phyloP scores from a whole-genome alignment of 2,329 filamentous ascomycete species.

The Arachnomyces sp. region DNA sequence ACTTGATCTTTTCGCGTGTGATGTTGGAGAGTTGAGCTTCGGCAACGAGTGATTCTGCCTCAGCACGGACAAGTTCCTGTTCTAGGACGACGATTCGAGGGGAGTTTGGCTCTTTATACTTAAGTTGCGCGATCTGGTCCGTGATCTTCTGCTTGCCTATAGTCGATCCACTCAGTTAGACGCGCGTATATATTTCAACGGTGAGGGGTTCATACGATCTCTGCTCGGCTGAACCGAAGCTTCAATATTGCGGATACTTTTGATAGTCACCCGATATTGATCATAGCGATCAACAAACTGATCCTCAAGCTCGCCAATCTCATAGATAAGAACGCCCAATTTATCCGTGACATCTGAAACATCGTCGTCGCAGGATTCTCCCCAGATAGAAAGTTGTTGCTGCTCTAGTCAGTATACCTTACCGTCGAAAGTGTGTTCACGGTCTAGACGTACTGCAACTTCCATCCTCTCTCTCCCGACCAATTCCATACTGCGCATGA shows the following conservation, averaged over 20 bases:
- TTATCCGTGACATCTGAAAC: conserved; percentile 99
- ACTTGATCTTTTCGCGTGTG: conserved; percentile 98
- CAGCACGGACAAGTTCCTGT: conserved; percentile 94
- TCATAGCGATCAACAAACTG: conserved; percentile 98
- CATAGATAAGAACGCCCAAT: conserved; percentile 92
- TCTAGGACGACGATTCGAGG: conserved; percentile 96
- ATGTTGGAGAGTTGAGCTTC: conserved; percentile 99
- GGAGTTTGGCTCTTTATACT: conserved; percentile 99
- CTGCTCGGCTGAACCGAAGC: conserved; percentile 95
- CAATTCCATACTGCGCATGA: conserved; percentile 95
- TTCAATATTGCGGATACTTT: conserved; percentile 98
- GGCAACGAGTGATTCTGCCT: conserved; percentile 96
- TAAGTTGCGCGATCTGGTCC: conserved; percentile 95
- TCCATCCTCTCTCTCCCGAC: conserved; percentile 97
- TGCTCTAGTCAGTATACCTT: conserved; percentile 32
- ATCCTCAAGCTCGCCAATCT: conserved; percentile 96
- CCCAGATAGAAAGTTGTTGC: conserved; percentile 99
- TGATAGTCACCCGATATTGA: conserved; percentile 97
- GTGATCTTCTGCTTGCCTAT: conserved; percentile 97
- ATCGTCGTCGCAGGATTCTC: conserved; percentile 89
- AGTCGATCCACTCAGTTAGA: conserved; percentile 1
- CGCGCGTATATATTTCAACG: not conserved
- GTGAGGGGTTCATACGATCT: conserved; percentile 61
- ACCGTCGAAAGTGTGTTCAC: not conserved
- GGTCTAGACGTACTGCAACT: conserved; percentile 67